phyloP scores from a whole-genome alignment of 371 early-diverging fungal genomes.

The Rhizomucor miehei region DNA sequence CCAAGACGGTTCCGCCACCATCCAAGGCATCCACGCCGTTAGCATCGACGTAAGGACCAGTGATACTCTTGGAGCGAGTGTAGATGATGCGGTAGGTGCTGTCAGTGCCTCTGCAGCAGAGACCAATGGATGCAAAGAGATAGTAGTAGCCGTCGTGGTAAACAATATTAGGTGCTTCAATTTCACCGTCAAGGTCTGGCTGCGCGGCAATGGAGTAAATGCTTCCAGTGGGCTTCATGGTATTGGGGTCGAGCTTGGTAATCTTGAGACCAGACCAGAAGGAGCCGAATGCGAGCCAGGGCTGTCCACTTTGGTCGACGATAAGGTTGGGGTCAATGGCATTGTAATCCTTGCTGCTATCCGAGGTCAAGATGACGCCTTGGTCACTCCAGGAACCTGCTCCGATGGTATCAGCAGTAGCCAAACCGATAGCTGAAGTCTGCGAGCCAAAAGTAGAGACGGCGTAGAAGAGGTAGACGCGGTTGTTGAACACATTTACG shows the following conservation, averaged over 20 bases:
- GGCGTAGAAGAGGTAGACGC: constrained; percentile 10
- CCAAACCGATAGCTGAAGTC: constrained; percentile 10
- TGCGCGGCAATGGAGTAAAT: constrained; percentile 6
- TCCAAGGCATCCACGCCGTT: constrained; percentile 5
- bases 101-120: constrained; percentile 11
- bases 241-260: constrained; percentile 5
- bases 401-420: constrained; percentile 3
- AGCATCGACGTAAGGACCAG: constrained; percentile 11
- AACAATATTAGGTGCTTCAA: constrained; percentile 12
- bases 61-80: constrained; percentile 9
- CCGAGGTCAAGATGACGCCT: constrained; percentile 7
- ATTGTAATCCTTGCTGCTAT: constrained; percentile 7
- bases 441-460: constrained; percentile 9
- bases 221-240: constrained; percentile 8
- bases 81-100: constrained; percentile 12
- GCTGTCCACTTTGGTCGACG: constrained; percentile 4
- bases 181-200: not conserved
- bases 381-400: constrained; percentile 14
- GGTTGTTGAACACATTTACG: constrained; percentile 4
- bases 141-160: constrained; percentile 12
- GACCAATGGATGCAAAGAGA: constrained; percentile 10
- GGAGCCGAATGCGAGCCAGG: constrained; percentile 13
- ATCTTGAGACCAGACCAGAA: constrained; percentile 15
- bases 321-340: constrained; percentile 12
- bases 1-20: constrained; percentile 6